A percentile compares a stretch with the other conserved stretches of the same genome.
These are phyloP conservation scores for Neodidymelliopsis sp. DNA, from an alignment of 2,329 filamentous ascomycete species.

Conservation along the genomic window DNA sequence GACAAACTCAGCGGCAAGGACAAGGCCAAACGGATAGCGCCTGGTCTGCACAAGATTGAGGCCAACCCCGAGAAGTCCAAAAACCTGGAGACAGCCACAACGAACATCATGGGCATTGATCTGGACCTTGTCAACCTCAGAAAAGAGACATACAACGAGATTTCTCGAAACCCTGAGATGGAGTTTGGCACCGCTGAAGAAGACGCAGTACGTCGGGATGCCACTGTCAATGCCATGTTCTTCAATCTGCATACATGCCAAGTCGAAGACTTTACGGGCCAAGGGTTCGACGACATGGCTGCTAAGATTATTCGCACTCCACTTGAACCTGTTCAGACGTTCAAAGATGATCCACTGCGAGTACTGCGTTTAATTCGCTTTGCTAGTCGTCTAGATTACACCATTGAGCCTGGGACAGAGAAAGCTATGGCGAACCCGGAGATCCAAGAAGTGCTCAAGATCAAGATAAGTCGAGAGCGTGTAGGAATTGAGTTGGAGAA, in stretches of 20 bases:
- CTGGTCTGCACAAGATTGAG: slow-evolving; percentile 82
- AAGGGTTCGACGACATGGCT: slow-evolving; percentile 77
- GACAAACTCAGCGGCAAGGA: slow-evolving; percentile 50
- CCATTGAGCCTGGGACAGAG: slow-evolving; percentile 74
- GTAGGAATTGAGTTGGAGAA: slow-evolving; percentile 89
- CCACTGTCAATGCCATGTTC: slow-evolving; percentile 94
- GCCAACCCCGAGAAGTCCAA: slow-evolving; percentile 97
- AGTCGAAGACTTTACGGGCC: slow-evolving; percentile 84
- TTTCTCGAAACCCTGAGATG: slow-evolving; percentile 88
- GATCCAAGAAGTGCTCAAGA: slow-evolving; percentile 79
- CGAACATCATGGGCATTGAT: slow-evolving; percentile 83
- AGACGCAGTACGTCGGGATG: slow-evolving; percentile 87
- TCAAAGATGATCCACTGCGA: slow-evolving; percentile 90
- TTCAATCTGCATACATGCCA: slow-evolving; percentile 84
- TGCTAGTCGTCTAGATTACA: slow-evolving; percentile 81
- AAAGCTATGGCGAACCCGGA: slow-evolving; percentile 76
- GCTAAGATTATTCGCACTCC: slow-evolving; percentile 81
- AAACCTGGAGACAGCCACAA: slow-evolving; percentile 90
- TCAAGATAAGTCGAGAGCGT: slow-evolving; percentile 92
- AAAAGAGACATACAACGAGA: slow-evolving; percentile 88
- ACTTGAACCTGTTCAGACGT: slow-evolving; percentile 86
- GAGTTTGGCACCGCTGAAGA: slow-evolving; percentile 93
- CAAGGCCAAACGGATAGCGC: slow-evolving; percentile 67
- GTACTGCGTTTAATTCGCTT: slow-evolving; percentile 89
- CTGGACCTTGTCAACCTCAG: slow-evolving; percentile 94